phyloP scores from a whole-genome alignment of 805 yeast species.

The Ogataea ramenticola region DNA sequence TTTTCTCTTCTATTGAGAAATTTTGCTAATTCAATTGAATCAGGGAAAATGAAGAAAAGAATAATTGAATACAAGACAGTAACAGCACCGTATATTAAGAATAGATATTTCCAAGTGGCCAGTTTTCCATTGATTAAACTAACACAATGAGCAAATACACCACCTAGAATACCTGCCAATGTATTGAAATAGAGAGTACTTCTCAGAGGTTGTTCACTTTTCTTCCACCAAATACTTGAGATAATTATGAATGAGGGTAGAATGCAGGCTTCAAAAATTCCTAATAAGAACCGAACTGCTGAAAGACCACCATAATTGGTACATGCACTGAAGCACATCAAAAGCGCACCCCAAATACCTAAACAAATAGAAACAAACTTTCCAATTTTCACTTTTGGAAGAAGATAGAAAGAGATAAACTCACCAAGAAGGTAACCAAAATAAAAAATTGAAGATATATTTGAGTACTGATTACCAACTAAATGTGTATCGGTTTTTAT shows the following conservation, averaged over 20 bases:
- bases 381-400: slow-evolving; percentile 51
- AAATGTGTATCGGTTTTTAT: slow-evolving; percentile 39
- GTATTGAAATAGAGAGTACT: slow-evolving; percentile 30
- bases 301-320: slow-evolving; percentile 31
- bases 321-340: slow-evolving; percentile 40
- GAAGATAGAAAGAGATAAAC: slow-evolving; percentile 34
- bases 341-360: slow-evolving; percentile 52
- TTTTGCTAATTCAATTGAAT: slow-evolving; percentile 36
- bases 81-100: slow-evolving; percentile 34
- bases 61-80: slow-evolving; percentile 27
- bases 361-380: slow-evolving; percentile 39
- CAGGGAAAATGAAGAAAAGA: slow-evolving; percentile 25
- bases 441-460: slow-evolving; percentile 27
- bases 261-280: slow-evolving; percentile 32
- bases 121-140: slow-evolving; percentile 16
- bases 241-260: slow-evolving; percentile 25
- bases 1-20: slow-evolving; percentile 37
- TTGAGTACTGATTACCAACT: slow-evolving; percentile 29
- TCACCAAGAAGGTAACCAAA: slow-evolving; percentile 50
- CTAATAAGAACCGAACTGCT: slow-evolving; percentile 38
- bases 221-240: slow-evolving; percentile 22
- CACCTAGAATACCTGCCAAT: slow-evolving; percentile 2
- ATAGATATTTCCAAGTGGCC: slow-evolving; percentile 34
- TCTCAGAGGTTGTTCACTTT: slow-evolving; percentile 15
- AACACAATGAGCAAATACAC: slow-evolving; percentile 18